Percentiles rank a stretch among this genome's conserved stretches.
Evolutionary conservation across 2,329 filamentous ascomycete species (phyloP).

Genomic region (Penicillium corylophilum): DNA sequence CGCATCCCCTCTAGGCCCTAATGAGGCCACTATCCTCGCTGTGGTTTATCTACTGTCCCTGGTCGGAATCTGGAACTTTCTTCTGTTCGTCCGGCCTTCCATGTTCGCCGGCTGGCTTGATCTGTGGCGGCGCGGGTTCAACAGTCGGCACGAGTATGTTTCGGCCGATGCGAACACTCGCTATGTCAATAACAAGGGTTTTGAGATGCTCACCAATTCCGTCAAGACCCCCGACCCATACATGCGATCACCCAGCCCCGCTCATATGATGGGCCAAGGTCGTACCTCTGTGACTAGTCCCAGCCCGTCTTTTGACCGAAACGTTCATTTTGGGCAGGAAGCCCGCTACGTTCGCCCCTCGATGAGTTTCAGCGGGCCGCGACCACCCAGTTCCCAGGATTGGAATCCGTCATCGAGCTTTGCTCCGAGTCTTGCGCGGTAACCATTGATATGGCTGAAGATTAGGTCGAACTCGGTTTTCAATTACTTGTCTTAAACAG

Average conservation of each 20-base stretch:
- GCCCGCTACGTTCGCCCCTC: conserved; percentile 49
- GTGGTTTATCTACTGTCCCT: conserved; percentile 80
- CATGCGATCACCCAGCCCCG: conserved; percentile 24
- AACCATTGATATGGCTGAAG: background rate
- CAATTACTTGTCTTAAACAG: too few species aligned
- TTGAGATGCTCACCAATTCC: conserved; percentile 68
- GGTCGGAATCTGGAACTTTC: conserved; percentile 80
- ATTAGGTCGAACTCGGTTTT: background rate
- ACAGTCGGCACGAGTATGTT: conserved; percentile 72
- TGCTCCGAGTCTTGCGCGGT: conserved; percentile 24
- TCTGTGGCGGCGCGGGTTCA: conserved; percentile 53
- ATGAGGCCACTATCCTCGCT: conserved; percentile 73
- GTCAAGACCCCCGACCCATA: conserved; percentile 33
- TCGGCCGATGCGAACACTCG: conserved; percentile 74
- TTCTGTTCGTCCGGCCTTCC: conserved; percentile 78
- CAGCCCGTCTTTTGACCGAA: conserved; percentile 19
- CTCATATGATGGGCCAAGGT: conserved; percentile 11
- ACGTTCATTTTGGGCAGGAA: conserved; percentile 41
- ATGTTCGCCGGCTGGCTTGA: conserved; percentile 84
- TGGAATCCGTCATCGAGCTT: conserved; percentile 42
- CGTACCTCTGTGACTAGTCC: conserved; percentile 29
- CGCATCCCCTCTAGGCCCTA: conserved; percentile 65
- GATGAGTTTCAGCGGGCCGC: conserved; percentile 50
- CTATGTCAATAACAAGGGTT: conserved; percentile 66
- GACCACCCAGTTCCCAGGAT: conserved; percentile 34